A percentile compares a stretch with the other conserved stretches of the same genome.
phyloP scores from a whole-genome alignment of 1,284 basidiomycete species.

The Microbotryum intermedium region DNA sequence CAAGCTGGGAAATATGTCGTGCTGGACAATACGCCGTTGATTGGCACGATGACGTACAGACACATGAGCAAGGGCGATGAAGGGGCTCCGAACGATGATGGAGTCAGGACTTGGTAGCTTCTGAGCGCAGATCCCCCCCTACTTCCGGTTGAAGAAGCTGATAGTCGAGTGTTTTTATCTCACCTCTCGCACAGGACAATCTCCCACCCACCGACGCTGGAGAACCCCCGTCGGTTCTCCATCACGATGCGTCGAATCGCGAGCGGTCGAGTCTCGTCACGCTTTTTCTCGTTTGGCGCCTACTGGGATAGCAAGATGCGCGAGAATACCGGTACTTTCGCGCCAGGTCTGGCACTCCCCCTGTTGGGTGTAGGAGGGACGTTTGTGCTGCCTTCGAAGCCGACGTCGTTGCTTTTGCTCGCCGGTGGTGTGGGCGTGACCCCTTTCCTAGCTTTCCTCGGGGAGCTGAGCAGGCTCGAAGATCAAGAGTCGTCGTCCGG shows the following conservation, averaged over 20 bases:
- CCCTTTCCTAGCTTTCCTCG: conserved; percentile 51
- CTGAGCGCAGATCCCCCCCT: conserved; percentile 34
- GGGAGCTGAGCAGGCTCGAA: conserved; percentile 7
- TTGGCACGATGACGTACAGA: conserved; percentile 46
- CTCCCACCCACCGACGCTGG: conserved; percentile 30
- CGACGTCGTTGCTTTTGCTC: conserved; percentile 44
- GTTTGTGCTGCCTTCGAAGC: conserved; percentile 35
- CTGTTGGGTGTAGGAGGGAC: conserved; percentile 43
- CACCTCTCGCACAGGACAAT: conserved; percentile 1
- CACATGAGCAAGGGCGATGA: conserved; percentile 48
- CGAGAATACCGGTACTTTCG: conserved; percentile 41
- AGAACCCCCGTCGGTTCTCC: conserved; percentile 38
- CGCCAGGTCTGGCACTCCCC: conserved; percentile 36
- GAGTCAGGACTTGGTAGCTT: conserved; percentile 58
- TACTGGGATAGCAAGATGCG: conserved; percentile 42
- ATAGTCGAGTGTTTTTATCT: no score
- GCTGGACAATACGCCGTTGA: conserved; percentile 49
- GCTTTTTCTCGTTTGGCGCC: conserved; percentile 47
- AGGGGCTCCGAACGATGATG: conserved; percentile 52
- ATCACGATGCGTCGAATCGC: conserved; percentile 51
- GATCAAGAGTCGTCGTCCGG: neutral
- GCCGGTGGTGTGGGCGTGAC: conserved; percentile 55
- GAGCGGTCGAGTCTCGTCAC: conserved; percentile 49
- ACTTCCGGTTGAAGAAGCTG: no score
- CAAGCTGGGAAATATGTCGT: conserved; percentile 51